These are phyloP conservation scores for Leccinum subgranulosum DNA, from an alignment of 768 basidiomycete species.

Conservation along the genomic window DNA sequence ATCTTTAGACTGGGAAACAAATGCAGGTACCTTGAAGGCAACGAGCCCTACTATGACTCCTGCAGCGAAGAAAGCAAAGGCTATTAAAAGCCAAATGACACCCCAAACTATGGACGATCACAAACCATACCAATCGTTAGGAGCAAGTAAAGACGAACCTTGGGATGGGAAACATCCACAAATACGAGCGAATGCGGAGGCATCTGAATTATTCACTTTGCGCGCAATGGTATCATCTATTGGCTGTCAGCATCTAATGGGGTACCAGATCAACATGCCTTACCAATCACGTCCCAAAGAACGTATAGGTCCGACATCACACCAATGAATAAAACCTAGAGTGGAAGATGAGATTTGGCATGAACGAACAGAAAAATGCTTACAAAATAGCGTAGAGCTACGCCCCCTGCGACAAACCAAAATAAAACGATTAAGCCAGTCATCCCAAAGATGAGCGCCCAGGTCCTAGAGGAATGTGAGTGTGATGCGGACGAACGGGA, in stretches of 20 bases:
- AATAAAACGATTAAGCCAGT: slow-evolving; percentile 74
- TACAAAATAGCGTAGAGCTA: slow-evolving; percentile 77
- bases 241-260: background rate
- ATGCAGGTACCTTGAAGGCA: slow-evolving; percentile 68
- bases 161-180: slow-evolving; percentile 85
- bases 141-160: slow-evolving; percentile 39
- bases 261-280: slow-evolving; percentile 10
- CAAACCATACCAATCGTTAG: background rate
- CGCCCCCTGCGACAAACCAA: slow-evolving; percentile 77
- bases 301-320: slow-evolving; percentile 87
- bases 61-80: slow-evolving; percentile 68
- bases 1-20: background rate
- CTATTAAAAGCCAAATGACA: slow-evolving; percentile 79
- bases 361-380: slow-evolving; percentile 13
- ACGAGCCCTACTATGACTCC: slow-evolving; percentile 77
- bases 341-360: background rate
- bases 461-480: slow-evolving; percentile 48
- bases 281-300: slow-evolving; percentile 85
- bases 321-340: slow-evolving; percentile 75
- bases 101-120: slow-evolving; percentile 65
- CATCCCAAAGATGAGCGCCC: slow-evolving; percentile 77
- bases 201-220: slow-evolving; percentile 86
- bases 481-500: background rate
- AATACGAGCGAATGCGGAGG: slow-evolving; percentile 77
- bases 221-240: slow-evolving; percentile 80